A percentile compares a stretch with the other conserved stretches of the same genome.
phyloP scores from a whole-genome alignment of 805 yeast species.

The Wickerhamomyces queroliae region DNA sequence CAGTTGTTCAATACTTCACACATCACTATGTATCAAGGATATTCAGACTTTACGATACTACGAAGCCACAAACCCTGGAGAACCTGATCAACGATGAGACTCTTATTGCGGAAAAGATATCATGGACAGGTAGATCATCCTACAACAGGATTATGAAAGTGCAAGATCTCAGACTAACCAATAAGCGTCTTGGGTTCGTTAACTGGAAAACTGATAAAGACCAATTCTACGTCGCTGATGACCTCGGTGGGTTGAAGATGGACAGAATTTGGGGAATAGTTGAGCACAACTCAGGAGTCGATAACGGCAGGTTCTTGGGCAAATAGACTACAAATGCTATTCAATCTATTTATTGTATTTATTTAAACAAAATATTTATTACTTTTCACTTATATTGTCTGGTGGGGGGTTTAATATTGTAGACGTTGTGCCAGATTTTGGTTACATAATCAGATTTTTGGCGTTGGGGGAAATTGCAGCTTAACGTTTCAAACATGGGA shows the following conservation, averaged over 20 bases:
- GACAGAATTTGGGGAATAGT: conserved; percentile 82
- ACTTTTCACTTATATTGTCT: too few relatives aligned
- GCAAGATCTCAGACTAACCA: conserved; percentile 35
- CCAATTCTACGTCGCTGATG: conserved; percentile 55
- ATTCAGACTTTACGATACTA: conserved; percentile 60
- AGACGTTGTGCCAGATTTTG: background rate
- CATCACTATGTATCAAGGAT: conserved; percentile 66
- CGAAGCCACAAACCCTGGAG: conserved; percentile 56
- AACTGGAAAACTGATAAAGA: conserved; percentile 37
- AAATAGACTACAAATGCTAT: conserved; percentile 1
- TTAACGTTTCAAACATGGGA: background rate
- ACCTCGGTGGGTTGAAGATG: conserved; percentile 78
- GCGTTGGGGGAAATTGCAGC: conserved; percentile 7
- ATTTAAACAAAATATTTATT: too few relatives aligned
- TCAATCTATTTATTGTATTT: background rate
- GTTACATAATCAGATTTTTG: background rate
- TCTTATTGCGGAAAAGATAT: conserved; percentile 61
- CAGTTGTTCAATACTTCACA: conserved; percentile 50
- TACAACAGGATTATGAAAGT: conserved; percentile 57
- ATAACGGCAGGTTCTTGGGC: conserved; percentile 54
- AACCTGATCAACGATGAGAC: conserved; percentile 56
- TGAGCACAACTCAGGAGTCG: conserved; percentile 58
- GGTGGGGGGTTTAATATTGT: too few relatives aligned
- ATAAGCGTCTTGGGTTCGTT: conserved; percentile 40
- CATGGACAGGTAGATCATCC: conserved; percentile 59